These are phyloP conservation scores for Phoma sp. DNA, from an alignment of 2,329 filamentous ascomycete species.

Conservation along the genomic window DNA sequence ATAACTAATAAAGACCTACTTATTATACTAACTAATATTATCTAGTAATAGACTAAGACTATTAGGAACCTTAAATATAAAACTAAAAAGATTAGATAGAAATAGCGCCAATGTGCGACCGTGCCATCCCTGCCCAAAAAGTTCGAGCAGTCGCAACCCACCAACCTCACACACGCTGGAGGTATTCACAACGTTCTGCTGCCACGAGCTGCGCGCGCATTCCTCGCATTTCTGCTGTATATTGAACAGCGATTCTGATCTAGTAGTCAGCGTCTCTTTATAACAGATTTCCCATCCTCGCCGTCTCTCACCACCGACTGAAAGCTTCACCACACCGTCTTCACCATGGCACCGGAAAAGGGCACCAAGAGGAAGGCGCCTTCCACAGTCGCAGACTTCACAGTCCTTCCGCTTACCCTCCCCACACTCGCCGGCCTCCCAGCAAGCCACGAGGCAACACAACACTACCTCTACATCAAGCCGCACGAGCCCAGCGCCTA, in stretches of 20 bases:
- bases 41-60: not conserved
- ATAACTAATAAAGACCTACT: not conserved
- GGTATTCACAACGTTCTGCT: not conserved
- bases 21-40: not conserved
- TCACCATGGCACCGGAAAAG: slow-evolving; percentile 28
- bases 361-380: slow-evolving; percentile 31
- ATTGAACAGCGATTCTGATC: not conserved
- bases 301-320: not conserved
- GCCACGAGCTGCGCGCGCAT: not conserved
- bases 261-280: not conserved
- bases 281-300: not conserved
- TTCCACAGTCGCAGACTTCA: slow-evolving; percentile 65
- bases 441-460: slow-evolving; percentile 56
- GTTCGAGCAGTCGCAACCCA: slow-evolving; percentile 33
- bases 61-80: not conserved
- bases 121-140: slow-evolving; percentile 44
- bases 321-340: not conserved
- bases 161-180: slow-evolving; percentile 6
- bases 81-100: not conserved
- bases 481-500: slow-evolving; percentile 76
- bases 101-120: slow-evolving; percentile 9
- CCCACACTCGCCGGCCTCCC: slow-evolving; percentile 52
- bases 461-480: slow-evolving; percentile 87
- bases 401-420: slow-evolving; percentile 72
- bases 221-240: not conserved